These are phyloP conservation scores for Spiraea crenata DNA, from an alignment of 331 rosid genomes.

Conservation along the genomic window DNA sequence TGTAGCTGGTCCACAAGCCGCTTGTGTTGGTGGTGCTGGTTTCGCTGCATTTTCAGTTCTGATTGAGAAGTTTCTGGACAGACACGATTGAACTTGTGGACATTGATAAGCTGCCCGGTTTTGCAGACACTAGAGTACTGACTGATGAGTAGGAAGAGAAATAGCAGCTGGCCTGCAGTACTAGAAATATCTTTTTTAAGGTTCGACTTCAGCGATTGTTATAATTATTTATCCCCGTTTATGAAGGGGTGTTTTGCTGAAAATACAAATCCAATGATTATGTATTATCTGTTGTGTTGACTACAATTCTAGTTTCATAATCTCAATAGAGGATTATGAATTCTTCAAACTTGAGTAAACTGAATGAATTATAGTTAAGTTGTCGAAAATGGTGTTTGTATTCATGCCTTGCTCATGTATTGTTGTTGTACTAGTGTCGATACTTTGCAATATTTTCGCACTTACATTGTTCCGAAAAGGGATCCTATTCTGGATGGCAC, in stretches of 20 bases:
- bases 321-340: not conserved
- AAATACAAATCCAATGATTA: not conserved
- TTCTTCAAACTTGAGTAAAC: not conserved
- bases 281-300: conserved; percentile 13
- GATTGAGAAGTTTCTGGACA: conserved; percentile 86
- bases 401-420: no score
- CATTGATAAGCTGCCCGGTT: conserved; percentile 23
- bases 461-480: no score
- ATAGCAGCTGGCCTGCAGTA: conserved; percentile 10
- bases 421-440: no score
- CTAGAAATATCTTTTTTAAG: not conserved
- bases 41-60: conserved; percentile 88
- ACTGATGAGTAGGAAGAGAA: conserved; percentile 16
- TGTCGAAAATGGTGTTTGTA: no score
- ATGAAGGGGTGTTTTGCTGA: not conserved
- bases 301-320: conserved; percentile 4
- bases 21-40: conserved; percentile 89
- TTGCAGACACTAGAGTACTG: conserved; percentile 24
- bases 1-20: conserved; percentile 89
- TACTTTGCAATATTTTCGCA: no score
- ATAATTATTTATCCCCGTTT: conserved; percentile 15
- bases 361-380: conserved; percentile 1
- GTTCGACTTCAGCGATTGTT: not conserved
- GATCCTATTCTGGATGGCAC: no score
- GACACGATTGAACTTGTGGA: conserved; percentile 47